Percentiles rank a stretch among this genome's conserved stretches.
Evolutionary conservation across 2,329 filamentous ascomycete species (phyloP).

Genomic region (Tolypocladium sp.): DNA sequence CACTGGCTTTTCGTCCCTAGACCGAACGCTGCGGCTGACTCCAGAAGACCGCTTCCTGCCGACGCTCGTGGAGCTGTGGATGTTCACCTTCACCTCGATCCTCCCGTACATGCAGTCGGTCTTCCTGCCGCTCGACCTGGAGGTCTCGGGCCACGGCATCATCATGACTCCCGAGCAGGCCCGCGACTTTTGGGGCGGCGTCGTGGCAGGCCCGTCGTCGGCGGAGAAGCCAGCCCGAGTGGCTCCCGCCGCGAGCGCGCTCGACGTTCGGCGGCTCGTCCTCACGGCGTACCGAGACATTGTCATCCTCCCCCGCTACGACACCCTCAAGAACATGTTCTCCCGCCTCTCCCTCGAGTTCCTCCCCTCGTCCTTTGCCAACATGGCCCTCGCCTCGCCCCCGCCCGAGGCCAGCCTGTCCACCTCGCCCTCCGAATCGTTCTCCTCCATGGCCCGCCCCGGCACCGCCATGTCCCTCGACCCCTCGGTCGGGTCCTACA

Average conservation of each 20-base stretch:
- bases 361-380: conserved; percentile 43
- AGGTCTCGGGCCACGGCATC: conserved; percentile 77
- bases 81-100: conserved; percentile 82
- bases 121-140: conserved; percentile 84
- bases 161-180: conserved; percentile 73
- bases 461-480: conserved; percentile 70
- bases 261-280: conserved; percentile 84
- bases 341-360: conserved; percentile 82
- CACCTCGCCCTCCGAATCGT: conserved; percentile 41
- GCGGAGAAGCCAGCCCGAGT: conserved; percentile 26
- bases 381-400: conserved; percentile 44
- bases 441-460: conserved; percentile 43
- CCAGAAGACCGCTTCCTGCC: conserved; percentile 85
- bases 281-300: conserved; percentile 82
- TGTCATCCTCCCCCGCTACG: conserved; percentile 81
- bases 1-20: conserved; percentile 80
- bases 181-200: conserved; percentile 81
- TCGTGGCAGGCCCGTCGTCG: conserved; percentile 35
- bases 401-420: conserved; percentile 40
- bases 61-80: conserved; percentile 86
- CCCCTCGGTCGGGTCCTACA: conserved; percentile 67
- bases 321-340: conserved; percentile 81
- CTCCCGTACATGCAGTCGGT: conserved; percentile 92
- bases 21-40: conserved; percentile 69
- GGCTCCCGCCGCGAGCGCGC: conserved; percentile 42